phyloP scores from a whole-genome alignment of 2,329 filamentous ascomycete genomes.

The Aspergillus sp. region DNA sequence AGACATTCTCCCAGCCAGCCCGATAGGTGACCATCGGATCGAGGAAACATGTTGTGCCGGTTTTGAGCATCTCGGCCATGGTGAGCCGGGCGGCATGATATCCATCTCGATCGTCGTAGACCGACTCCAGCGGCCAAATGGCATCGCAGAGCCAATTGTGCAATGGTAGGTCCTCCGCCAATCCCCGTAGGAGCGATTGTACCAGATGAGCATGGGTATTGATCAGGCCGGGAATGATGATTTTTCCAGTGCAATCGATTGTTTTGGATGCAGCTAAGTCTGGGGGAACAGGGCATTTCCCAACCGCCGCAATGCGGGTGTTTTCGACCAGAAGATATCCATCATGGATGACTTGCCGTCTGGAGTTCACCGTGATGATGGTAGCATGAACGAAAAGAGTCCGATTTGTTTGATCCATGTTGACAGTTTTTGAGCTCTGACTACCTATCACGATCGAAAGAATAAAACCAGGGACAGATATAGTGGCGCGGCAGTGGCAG shows the following conservation, averaged over 20 bases:
- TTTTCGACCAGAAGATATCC: constrained; percentile 46
- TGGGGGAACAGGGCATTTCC: constrained; percentile 10
- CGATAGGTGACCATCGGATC: constrained; percentile 47
- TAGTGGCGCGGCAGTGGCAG: not conserved
- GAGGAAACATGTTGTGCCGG: constrained; percentile 52
- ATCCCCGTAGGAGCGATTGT: constrained; percentile 48
- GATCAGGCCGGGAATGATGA: constrained; percentile 51
- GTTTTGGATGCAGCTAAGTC: constrained; percentile 27
- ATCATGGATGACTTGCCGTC: constrained; percentile 47
- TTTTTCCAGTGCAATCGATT: constrained; percentile 38
- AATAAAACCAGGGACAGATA: not conserved
- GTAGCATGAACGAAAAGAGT: constrained; percentile 39
- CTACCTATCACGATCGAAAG: not conserved
- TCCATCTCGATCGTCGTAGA: constrained; percentile 48
- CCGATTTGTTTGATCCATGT: not conserved
- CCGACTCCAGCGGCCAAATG: constrained; percentile 50
- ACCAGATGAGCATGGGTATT: constrained; percentile 53
- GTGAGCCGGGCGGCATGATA: constrained; percentile 50
- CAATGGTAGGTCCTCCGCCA: constrained; percentile 51
- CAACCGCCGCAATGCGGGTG: constrained; percentile 44
- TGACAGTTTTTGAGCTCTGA: not conserved
- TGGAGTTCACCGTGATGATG: constrained; percentile 52
- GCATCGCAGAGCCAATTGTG: constrained; percentile 53
- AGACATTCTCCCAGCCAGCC: constrained; percentile 22
- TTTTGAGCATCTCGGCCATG: constrained; percentile 52